These are phyloP conservation scores for Arachis monticola DNA, from an alignment of 331 rosid genomes.

Conservation along the genomic window DNA sequence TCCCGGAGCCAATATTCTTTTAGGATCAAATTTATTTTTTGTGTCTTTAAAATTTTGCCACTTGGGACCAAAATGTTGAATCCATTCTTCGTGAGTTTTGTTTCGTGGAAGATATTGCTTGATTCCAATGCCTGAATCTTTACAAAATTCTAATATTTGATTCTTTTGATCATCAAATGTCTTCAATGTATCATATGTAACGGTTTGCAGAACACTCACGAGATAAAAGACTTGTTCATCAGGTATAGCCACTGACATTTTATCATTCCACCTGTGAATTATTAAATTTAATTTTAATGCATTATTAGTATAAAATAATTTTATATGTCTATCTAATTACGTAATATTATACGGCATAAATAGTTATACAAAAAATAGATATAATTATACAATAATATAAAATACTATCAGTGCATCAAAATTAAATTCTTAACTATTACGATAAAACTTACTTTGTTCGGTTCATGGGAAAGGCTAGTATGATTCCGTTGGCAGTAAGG, in stretches of 20 bases:
- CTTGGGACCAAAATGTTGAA: constrained; percentile 65
- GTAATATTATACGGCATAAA: no score
- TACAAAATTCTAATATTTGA: constrained; percentile 57
- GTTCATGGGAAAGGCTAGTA: constrained; percentile 52
- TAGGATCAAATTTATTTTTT: constrained; percentile 73
- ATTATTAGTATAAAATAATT: no score
- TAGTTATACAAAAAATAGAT: no score
- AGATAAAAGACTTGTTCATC: constrained; percentile 69
- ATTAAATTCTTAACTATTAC: no score
- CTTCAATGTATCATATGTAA: constrained; percentile 35
- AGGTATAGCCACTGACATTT: constrained; percentile 70
- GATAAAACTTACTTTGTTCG: constrained; percentile 52
- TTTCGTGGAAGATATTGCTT: constrained; percentile 69
- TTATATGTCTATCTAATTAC: no score
- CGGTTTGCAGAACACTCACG: constrained; percentile 51
- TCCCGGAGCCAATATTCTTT: constrained; percentile 70
- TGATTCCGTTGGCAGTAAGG: constrained; percentile 12
- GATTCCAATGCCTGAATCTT: constrained; percentile 42
- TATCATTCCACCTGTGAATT: constrained; percentile 71
- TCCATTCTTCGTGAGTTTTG: constrained; percentile 58
- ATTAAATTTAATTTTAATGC: no score
- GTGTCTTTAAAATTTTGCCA: constrained; percentile 55
- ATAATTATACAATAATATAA: no score
- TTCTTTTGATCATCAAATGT: constrained; percentile 47
- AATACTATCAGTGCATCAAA: no score